Evolutionary conservation across 2,329 filamentous ascomycete genomes (phyloP).

Genomic region (Scytalidium sp.): DNA sequence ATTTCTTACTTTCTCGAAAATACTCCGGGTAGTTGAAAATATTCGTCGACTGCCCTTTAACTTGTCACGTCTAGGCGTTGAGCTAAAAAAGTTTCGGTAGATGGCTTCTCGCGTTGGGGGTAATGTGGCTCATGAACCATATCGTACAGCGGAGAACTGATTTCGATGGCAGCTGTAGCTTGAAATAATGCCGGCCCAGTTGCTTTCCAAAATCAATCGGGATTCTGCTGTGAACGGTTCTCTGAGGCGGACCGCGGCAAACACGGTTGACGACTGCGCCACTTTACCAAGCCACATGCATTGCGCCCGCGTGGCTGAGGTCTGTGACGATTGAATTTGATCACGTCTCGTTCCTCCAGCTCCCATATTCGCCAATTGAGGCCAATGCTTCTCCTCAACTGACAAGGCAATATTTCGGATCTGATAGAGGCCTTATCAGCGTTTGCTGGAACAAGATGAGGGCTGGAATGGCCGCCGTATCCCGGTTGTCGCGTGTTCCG

Average conservation of each 20-base stretch:
- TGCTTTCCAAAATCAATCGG: too few species aligned
- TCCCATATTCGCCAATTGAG: neutral
- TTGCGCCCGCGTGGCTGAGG: neutral
- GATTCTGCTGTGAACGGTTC: neutral
- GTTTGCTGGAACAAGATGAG: neutral
- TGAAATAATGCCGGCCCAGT: neutral
- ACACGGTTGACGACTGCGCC: neutral
- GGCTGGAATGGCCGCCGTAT: neutral
- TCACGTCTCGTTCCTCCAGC: neutral
- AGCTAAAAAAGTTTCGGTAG: too few species aligned
- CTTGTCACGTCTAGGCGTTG: too few species aligned
- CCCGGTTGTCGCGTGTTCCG: neutral
- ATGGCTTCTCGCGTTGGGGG: too few species aligned
- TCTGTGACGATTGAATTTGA: neutral
- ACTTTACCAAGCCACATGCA: neutral
- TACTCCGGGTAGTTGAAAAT: too few species aligned
- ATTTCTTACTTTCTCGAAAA: too few species aligned
- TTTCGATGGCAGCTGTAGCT: neutral
- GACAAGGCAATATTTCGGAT: neutral
- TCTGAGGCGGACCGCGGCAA: neutral
- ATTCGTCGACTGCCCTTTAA: too few species aligned
- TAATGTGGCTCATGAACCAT: too few species aligned
- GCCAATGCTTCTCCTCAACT: neutral
- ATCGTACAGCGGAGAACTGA: neutral
- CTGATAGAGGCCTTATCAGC: neutral